phyloP scores from a whole-genome alignment of 2,329 filamentous ascomycete genomes.

The Lachnellula cervina region DNA sequence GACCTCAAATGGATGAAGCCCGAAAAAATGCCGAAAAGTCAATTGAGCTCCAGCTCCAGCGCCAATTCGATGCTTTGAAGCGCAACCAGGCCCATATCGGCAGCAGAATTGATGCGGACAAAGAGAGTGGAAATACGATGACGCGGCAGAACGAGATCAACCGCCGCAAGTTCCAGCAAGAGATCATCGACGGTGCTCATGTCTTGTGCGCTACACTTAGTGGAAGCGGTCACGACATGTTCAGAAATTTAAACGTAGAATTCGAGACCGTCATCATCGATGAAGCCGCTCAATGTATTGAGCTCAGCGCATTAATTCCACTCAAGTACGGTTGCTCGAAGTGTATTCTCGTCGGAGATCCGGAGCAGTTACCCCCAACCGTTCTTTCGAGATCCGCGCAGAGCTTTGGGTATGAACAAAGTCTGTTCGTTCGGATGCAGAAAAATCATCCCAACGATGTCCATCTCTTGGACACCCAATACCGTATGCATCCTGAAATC shows the following conservation, averaged over 20 bases:
- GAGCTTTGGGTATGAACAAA: constrained; percentile 92
- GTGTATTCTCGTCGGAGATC: constrained; percentile 95
- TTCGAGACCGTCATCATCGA: constrained; percentile 99
- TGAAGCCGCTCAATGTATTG: constrained; percentile 96
- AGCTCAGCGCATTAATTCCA: constrained; percentile 91
- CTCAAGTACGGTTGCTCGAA: constrained; percentile 96
- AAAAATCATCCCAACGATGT: constrained; percentile 82
- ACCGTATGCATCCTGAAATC: constrained; percentile 98
- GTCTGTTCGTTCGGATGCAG: constrained; percentile 97
- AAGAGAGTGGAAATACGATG: constrained; percentile 77
- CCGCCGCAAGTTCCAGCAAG: constrained; percentile 78
- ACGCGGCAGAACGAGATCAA: constrained; percentile 82
- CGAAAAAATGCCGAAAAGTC: constrained; percentile 49
- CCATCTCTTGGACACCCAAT: constrained; percentile 94
- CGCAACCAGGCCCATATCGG: constrained; percentile 72
- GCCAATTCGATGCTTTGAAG: constrained; percentile 74
- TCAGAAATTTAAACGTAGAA: constrained; percentile 87
- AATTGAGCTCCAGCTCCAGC: constrained; percentile 54
- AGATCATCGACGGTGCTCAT: constrained; percentile 84
- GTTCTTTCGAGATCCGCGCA: constrained; percentile 92
- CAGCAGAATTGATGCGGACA: constrained; percentile 77
- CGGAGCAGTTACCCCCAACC: constrained; percentile 92
- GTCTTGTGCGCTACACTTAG: constrained; percentile 93
- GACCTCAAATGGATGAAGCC: constrained; percentile 65
- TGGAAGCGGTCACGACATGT: constrained; percentile 95